Evolutionary conservation across 169 alveolate genomes (phyloP).

Genomic region (Cryptosporidium muris): DNA sequence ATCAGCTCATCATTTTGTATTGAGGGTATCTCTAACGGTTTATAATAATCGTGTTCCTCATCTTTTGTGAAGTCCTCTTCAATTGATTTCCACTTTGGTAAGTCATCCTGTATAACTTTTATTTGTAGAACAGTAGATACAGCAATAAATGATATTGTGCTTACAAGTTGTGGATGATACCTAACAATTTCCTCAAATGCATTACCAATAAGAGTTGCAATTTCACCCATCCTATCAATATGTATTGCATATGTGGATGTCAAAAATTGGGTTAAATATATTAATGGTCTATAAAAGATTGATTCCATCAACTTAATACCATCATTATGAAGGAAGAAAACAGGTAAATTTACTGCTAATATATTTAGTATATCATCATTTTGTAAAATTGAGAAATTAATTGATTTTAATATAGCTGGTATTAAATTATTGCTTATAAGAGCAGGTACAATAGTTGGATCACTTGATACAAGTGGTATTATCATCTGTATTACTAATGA

Average conservation of each 20-base stretch:
- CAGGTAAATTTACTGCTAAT: slow-evolving; percentile 66
- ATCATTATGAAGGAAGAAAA: slow-evolving; percentile 60
- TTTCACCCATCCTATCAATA: slow-evolving; percentile 69
- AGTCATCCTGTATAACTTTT: slow-evolving; percentile 16
- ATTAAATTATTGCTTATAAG: slow-evolving; percentile 39
- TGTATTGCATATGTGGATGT: slow-evolving; percentile 60
- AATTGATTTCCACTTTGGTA: slow-evolving; percentile 35
- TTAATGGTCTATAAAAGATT: slow-evolving; percentile 29
- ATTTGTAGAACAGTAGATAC: slow-evolving; percentile 34
- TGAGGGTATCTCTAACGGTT: slow-evolving; percentile 24
- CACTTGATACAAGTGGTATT: slow-evolving; percentile 52
- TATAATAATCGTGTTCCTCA: background rate
- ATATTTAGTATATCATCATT: slow-evolving; percentile 60
- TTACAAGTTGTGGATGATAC: slow-evolving; percentile 52
- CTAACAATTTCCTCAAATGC: slow-evolving; percentile 69
- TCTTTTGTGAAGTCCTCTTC: background rate
- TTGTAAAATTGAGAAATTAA: slow-evolving; percentile 36
- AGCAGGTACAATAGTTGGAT: slow-evolving; percentile 67
- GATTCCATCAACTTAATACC: slow-evolving; percentile 52
- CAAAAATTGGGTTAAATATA: slow-evolving; percentile 35
- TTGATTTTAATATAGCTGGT: slow-evolving; percentile 50
- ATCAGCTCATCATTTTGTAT: slow-evolving; percentile 23
- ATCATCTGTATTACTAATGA: slow-evolving; percentile 44
- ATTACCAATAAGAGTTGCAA: slow-evolving; percentile 62
- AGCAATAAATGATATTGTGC: slow-evolving; percentile 42